These are phyloP conservation scores for Cordyceps cicadae DNA, from an alignment of 2,329 filamentous ascomycete species.

Conservation along the genomic window DNA sequence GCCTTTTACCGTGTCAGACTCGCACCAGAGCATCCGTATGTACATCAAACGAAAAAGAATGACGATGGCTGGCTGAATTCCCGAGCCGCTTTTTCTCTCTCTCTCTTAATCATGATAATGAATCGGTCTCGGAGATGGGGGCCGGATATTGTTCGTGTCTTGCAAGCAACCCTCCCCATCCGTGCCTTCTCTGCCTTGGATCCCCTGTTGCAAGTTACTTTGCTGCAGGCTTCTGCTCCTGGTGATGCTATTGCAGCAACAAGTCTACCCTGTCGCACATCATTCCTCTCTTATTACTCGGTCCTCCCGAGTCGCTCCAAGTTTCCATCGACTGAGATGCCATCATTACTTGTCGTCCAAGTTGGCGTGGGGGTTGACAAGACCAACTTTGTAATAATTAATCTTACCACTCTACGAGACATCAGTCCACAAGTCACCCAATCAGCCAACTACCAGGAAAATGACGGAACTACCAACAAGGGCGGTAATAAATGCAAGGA, in stretches of 20 bases:
- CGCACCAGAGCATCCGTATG: too few relatives aligned
- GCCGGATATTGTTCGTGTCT: neutral
- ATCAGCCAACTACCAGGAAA: neutral
- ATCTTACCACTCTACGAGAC: constrained; percentile 7
- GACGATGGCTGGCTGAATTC: neutral
- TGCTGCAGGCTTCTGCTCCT: neutral
- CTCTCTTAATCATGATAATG: too few relatives aligned
- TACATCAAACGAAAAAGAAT: too few relatives aligned
- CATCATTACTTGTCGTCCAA: neutral
- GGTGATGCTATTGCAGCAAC: neutral
- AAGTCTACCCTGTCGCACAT: neutral
- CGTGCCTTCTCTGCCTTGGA: neutral
- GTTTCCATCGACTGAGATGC: neutral
- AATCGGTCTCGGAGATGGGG: neutral
- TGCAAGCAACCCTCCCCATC: neutral
- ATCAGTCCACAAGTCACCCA: constrained; percentile 12
- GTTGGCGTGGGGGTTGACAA: neutral
- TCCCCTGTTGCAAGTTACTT: neutral
- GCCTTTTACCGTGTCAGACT: too few relatives aligned
- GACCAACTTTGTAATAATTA: neutral
- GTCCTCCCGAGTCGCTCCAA: neutral
- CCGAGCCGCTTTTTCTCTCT: neutral
- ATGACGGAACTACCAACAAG: neutral
- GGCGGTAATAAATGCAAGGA: neutral
- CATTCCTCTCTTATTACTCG: neutral